A percentile compares a stretch with the other conserved stretches of the same genome.
Evolutionary conservation across 2,329 filamentous ascomycete genomes (phyloP).

Genomic region (Paradendryphiella salina): DNA sequence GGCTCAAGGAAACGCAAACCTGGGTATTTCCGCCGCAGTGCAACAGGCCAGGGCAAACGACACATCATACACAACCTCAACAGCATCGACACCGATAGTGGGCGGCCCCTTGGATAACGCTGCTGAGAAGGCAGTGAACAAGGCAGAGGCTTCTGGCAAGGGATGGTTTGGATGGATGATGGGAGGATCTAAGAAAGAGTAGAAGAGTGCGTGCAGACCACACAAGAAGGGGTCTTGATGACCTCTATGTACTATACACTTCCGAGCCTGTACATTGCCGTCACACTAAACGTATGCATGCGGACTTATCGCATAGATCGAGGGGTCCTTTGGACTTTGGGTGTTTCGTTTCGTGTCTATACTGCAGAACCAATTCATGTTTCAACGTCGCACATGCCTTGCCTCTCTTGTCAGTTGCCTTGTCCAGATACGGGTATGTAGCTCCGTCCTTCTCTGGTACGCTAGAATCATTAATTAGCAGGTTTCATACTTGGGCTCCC

Average conservation of each 20-base stretch:
- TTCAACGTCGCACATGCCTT: constrained; percentile 1
- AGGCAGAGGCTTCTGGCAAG: constrained; percentile 45
- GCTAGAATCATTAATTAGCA: constrained; percentile 36
- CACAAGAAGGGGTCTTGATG: constrained; percentile 2
- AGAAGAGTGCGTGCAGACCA: constrained; percentile 9
- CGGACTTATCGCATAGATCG: constrained; percentile 33
- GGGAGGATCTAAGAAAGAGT: constrained; percentile 45
- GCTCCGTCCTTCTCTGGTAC: constrained; percentile 53
- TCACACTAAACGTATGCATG: constrained; percentile 42
- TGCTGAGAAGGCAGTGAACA: constrained; percentile 47
- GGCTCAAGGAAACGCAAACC: constrained; percentile 22
- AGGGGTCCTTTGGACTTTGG: constrained; percentile 25
- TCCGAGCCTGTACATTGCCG: constrained; percentile 40
- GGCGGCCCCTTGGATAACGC: constrained; percentile 54
- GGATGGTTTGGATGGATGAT: constrained; percentile 54
- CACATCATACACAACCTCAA: constrained; percentile 10
- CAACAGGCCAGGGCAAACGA: constrained; percentile 38
- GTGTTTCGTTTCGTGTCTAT: constrained; percentile 39
- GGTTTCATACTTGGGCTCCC: not conserved
- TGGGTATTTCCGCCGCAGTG: constrained; percentile 39
- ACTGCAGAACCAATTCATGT: constrained; percentile 12
- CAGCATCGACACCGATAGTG: constrained; percentile 34
- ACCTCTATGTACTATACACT: constrained; percentile 39
- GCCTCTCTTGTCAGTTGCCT: constrained; percentile 17
- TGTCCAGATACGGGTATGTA: constrained; percentile 56